Base-by-base conservation (phyloP, 208 protist species). In the Trypanosoma scelopori region DNA sequence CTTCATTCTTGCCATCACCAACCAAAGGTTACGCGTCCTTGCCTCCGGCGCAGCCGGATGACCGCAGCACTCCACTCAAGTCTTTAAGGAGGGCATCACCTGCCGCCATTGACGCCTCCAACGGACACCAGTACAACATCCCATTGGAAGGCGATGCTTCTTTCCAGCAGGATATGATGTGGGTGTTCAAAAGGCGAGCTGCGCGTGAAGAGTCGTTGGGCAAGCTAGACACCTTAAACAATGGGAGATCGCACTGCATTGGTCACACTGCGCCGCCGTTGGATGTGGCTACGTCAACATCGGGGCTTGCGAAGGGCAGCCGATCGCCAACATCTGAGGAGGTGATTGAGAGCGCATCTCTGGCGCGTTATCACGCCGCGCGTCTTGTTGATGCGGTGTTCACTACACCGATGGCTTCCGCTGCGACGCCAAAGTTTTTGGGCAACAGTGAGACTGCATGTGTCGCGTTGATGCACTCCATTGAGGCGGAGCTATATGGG, bases 401-500 rank as follows among this genome's bases (percentile, higher is more conserved):
- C 22, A 11, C 20, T 25, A 12, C 20, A 28, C 15, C 16, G 6
- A 15, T 18, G 0, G 5, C 48, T 16, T 35, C 35, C 5, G 18
- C 39, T 23, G 58, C 46, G n/a, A 39, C 12, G 15, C 27, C 22
- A 25, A 49, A 49, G 13, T 49, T 37, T 49, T n/a, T 13, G 5
- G 25, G 55, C 23, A 16, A 56, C 22, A 27, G 47, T 3, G 50
- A 46, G 39, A 57, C 39, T 37, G 5, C 27, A 13, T 65, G 32
- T 55, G 23, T 35, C 16, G 11, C 18, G 20, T 22, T 65, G 25
- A 15, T 35, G 22, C 16, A 49, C 28, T 47, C 35, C 27, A 23
- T 65, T 13, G 25, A 65, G 25, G 48, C 60, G 32, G 60, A 65
- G 37, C 12, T 65, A 5, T 49, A 47, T 49, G 60, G 60, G 16